phyloP scores from a whole-genome alignment of 345 rosid species.

The Mercurialis annua region DNA sequence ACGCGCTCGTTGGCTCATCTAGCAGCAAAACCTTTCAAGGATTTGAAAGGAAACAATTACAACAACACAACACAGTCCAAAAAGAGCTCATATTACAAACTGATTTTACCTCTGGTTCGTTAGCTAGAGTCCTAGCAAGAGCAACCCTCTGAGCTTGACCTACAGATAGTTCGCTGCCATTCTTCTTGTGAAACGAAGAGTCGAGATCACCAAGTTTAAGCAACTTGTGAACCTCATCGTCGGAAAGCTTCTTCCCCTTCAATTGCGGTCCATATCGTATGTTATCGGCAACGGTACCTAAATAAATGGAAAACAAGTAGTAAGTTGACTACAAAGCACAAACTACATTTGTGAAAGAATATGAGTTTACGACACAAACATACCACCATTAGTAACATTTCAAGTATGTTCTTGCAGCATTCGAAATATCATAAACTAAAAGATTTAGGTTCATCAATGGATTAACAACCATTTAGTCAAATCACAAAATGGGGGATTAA shows the following conservation, averaged over 20 bases:
- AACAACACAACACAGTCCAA: not conserved
- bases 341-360: not conserved
- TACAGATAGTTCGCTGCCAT: constrained; percentile 59
- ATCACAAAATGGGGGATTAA: no score
- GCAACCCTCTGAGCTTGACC: constrained; percentile 98
- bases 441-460: not conserved
- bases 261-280: constrained; percentile 74
- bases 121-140: constrained; percentile 84
- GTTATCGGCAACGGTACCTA: constrained; percentile 84
- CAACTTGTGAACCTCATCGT: constrained; percentile 50
- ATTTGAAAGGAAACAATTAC: not conserved
- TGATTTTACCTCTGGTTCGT: constrained; percentile 61
- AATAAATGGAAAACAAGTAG: not conserved
- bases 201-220: constrained; percentile 72
- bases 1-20: constrained; percentile 84
- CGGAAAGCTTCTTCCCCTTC: constrained; percentile 61
- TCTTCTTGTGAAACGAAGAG: constrained; percentile 49
- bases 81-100: not conserved
- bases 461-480: no score
- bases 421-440: not conserved
- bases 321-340: not conserved
- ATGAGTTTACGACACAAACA: not conserved
- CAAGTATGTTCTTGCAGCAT: not conserved
- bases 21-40: constrained; percentile 55
- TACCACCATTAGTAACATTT: not conserved